phyloP scores from a whole-genome alignment of 2,329 filamentous ascomycete species.

The Orbilia oligospora region DNA sequence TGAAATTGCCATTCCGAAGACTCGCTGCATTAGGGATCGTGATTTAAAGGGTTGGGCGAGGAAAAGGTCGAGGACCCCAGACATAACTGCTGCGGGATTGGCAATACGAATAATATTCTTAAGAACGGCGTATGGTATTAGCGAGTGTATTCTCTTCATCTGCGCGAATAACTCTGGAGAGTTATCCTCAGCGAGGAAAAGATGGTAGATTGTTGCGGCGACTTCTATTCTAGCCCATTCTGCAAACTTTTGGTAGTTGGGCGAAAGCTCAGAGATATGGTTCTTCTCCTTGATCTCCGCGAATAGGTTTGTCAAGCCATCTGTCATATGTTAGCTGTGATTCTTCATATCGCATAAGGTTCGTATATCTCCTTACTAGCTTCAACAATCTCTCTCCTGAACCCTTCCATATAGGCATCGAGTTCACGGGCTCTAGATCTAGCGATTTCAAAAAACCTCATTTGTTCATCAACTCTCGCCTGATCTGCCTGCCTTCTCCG shows the following conservation, averaged over 20 bases:
- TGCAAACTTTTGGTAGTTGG: constrained; percentile 97
- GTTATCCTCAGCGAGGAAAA: constrained; percentile 98
- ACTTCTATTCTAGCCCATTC: constrained; percentile 98
- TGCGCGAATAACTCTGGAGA: constrained; percentile 96
- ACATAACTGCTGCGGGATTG: constrained; percentile 97
- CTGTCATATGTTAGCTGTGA: constrained; percentile 65
- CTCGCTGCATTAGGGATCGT: constrained; percentile 90
- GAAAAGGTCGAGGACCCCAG: constrained; percentile 93
- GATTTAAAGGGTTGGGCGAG: constrained; percentile 94
- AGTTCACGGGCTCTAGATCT: constrained; percentile 89
- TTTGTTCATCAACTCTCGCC: constrained; percentile 91
- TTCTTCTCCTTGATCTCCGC: constrained; percentile 92
- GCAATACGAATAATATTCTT: constrained; percentile 98
- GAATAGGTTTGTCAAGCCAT: constrained; percentile 93
- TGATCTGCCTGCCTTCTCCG: constrained; percentile 86
- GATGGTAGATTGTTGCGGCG: constrained; percentile 94
- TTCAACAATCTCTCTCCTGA: constrained; percentile 78
- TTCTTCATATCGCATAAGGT: neutral
- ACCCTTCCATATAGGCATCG: constrained; percentile 96
- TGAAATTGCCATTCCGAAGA: constrained; percentile 90
- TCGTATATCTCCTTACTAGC: constrained; percentile 72
- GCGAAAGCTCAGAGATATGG: constrained; percentile 86
- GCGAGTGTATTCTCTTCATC: constrained; percentile 91
- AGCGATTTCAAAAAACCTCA: constrained; percentile 94
- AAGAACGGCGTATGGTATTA: constrained; percentile 91